Evolutionary conservation across 345 rosid genomes (phyloP).

Genomic region (Eucalyptus polyanthemos): DNA sequence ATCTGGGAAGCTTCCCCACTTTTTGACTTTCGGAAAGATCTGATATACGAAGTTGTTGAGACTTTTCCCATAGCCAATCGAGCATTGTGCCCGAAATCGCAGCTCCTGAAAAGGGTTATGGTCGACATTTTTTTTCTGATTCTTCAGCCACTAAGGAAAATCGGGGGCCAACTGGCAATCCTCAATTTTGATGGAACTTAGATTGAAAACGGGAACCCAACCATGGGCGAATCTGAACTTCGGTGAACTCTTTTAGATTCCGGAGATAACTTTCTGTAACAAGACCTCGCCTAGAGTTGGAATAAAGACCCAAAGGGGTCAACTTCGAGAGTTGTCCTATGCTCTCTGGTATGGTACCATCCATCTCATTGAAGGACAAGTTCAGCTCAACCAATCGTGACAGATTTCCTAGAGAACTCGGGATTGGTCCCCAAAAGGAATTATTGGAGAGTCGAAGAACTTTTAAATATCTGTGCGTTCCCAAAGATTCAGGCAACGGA

Average conservation of each 20-base stretch:
- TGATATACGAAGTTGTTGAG: not conserved
- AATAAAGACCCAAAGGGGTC: not conserved
- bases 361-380: not conserved
- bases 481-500: not conserved
- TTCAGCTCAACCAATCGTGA: not conserved
- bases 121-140: not conserved
- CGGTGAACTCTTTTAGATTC: not conserved
- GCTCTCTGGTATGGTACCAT: conserved; percentile 10
- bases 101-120: not conserved
- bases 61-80: conserved; percentile 3
- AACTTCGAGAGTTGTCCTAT: not conserved
- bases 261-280: no score
- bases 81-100: not conserved
- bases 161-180: not conserved
- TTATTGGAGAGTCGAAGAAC: not conserved
- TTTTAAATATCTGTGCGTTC: not conserved
- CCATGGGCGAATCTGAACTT: not conserved
- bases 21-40: conserved; percentile 3
- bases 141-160: conserved; percentile 11
- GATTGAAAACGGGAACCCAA: conserved; percentile 7
- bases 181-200: not conserved
- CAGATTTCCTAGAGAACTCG: conserved; percentile 2
- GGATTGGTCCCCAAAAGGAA: conserved; percentile 3
- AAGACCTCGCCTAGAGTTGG: conserved; percentile 6
- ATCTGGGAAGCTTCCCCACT: not conserved